Evolutionary conservation across 2,329 filamentous ascomycete species (phyloP), one percentile per base, ranked within the genome.

Genomic region (Trichoderma sp.): DNA sequence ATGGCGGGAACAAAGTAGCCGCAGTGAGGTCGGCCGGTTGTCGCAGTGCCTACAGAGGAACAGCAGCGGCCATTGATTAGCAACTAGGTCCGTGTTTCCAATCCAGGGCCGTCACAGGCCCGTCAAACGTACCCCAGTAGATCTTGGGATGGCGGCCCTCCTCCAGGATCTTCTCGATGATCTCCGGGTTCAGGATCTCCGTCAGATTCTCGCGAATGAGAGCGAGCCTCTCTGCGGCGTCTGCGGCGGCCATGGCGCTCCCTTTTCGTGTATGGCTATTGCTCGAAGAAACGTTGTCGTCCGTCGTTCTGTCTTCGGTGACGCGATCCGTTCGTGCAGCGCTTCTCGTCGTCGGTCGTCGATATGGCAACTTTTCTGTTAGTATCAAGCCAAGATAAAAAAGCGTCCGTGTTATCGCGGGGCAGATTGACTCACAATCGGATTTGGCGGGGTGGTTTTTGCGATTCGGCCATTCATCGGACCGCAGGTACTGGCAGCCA

Each of bases 1-100:
- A 96, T 86, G 71, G 90, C 89, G 6, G 93, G 89, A 10, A 95
- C 90, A 68, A 96, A 91, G 83, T 97, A 97, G 71, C 92, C 93
- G 75, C 88, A 91, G 77, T 97, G 93, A 63, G 93, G 93, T 67
- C 89, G 85, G n/a, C 92, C 92, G 0, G 92, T 96, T 17, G 92
- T 92, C 19, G 91, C 91, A 45, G 90, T 94, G 48, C 90, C 86
- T 86, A 60, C 34, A 39, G 34, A 12, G 34, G 12, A 7, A n/a
- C 12, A n/a, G 17, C 15, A 39, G 60, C 21, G 56, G 21, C 24
- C 12, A 21, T 28, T 28, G 17, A 43, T 58, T 34, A 45, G 54
- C 39, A 28, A n/a, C 15, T 1, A 43, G 21, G 9, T 43, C 52
- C 2, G n/a, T 43, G 24, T 12, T 0, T n/a, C 15, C 21, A 26